phyloP scores from a whole-genome alignment of 208 protist species.

The Crithidia brevicula region DNA sequence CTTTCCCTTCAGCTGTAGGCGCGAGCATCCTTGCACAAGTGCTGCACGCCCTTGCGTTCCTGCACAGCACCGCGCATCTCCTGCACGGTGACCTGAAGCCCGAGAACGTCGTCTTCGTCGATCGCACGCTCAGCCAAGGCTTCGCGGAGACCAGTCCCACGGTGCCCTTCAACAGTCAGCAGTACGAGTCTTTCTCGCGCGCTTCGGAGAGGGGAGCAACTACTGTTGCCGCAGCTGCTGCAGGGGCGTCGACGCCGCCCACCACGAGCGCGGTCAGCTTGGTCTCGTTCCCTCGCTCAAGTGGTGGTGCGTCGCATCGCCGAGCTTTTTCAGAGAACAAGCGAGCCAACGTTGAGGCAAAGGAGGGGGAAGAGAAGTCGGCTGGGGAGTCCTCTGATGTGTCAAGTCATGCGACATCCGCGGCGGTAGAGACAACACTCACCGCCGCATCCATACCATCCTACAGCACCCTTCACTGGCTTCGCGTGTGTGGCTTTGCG shows the following conservation, averaged over 20 bases:
- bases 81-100: constrained; percentile 96
- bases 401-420: too few species aligned
- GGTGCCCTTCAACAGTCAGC: background rate
- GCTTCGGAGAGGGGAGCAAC: background rate
- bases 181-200: background rate
- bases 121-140: constrained; percentile 17
- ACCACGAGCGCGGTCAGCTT: background rate
- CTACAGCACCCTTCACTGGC: too few species aligned
- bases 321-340: too few species aligned
- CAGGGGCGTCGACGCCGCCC: background rate
- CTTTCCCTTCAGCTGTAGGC: constrained; percentile 23
- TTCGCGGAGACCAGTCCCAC: background rate
- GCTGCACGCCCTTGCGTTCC: constrained; percentile 66
- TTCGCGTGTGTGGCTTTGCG: too few species aligned
- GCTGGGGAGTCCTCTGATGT: too few species aligned
- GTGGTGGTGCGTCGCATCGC: too few species aligned
- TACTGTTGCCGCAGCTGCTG: background rate
- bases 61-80: constrained; percentile 62
- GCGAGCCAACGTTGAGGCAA: too few species aligned
- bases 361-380: too few species aligned
- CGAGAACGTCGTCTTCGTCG: constrained; percentile 81
- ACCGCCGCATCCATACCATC: too few species aligned
- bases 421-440: too few species aligned
- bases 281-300: too few species aligned
- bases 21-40: constrained; percentile 81